Evolutionary conservation across 2,329 filamentous ascomycete species (phyloP), one percentile per base, ranked within the genome.

Genomic region (Eurotiales sp.): DNA sequence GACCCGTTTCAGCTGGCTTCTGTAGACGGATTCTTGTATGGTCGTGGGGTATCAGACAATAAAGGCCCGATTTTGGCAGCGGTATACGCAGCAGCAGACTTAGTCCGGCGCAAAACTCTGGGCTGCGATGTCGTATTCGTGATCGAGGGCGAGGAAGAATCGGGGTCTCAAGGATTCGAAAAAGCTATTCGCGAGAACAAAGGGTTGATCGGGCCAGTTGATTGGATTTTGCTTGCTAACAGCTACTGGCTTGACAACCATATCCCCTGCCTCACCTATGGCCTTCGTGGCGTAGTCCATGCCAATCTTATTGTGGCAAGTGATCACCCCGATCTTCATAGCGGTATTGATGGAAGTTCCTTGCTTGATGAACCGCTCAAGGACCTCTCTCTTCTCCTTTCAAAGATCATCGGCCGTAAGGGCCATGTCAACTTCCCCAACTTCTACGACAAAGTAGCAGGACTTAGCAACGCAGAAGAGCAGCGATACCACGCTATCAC

Each of bases 221-320:
- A 99, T 70, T 97, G 93, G 77, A 93, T 99, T 50, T 75, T 99
- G 27, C 76, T 99, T 32, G 92, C 93, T 19, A 99, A 99, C 75
- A 96, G 91, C 70, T 99, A 99, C 75, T 99, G 93, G 93, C 79
- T 99, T 1, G 90, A 97, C 64, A 92, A 99, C 64, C 87, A 95
- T 58, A 90, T 95, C 2, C 93, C 93, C 0, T 99, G 93, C 66
- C 74, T 99, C 52, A 99, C 93, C 0, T 99, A 99, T 56, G 93
- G 93, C 1, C 79, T 97, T 6, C 84, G 93, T 44, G 93, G 93
- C 21, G 92, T 99, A 22, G 85, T 99, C 19, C 92, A 97, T 66
- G 92, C 91, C 4, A 96, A 90, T 0, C 80, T 97, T 5, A 87
- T 90, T 55, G 84, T 99, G 22, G 86, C 95, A 57, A 95, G 90